Conservation (phyloP, 805 yeast genomes). For the Yamadazyma tumulicola region DNA sequence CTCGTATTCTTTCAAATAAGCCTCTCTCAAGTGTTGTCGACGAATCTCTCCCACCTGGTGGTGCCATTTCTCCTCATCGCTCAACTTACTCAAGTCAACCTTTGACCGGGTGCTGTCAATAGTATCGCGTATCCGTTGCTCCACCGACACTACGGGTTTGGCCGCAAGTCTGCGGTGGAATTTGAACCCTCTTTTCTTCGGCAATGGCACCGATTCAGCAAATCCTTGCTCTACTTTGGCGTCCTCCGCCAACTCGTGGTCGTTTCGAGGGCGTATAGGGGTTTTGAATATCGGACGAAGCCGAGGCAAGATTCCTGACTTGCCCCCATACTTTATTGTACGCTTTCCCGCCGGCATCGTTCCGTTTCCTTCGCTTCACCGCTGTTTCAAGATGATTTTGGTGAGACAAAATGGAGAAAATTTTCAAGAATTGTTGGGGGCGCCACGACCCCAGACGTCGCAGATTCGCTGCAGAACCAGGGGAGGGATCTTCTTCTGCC, state of each 20-base stretch:
- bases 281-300: slow-evolving; percentile 73
- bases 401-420: slow-evolving; percentile 1
- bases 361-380: background rate
- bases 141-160: slow-evolving; percentile 55
- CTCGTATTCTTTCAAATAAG: slow-evolving; percentile 53
- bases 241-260: slow-evolving; percentile 39
- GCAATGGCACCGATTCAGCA: slow-evolving; percentile 70
- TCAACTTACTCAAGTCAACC: slow-evolving; percentile 29
- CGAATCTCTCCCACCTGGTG: slow-evolving; percentile 60
- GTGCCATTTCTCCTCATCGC: slow-evolving; percentile 42
- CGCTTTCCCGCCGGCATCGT: slow-evolving; percentile 42
- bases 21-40: slow-evolving; percentile 63
- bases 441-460: slow-evolving; percentile 51
- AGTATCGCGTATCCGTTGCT: slow-evolving; percentile 52
- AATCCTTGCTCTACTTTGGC: slow-evolving; percentile 54
- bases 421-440: slow-evolving; percentile 2
- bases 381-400: background rate
- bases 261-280: slow-evolving; percentile 54
- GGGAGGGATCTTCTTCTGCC: slow-evolving; percentile 51
- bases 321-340: slow-evolving; percentile 51
- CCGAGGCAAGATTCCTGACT: slow-evolving; percentile 79
- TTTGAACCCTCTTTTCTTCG: slow-evolving; percentile 45
- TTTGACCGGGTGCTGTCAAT: slow-evolving; percentile 43
- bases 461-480: slow-evolving; percentile 50
- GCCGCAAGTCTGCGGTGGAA: slow-evolving; percentile 52